These are phyloP conservation scores for Phytophthora niederhauseri DNA, from an alignment of 352 stramenopile genomes.

Conservation along the genomic window DNA sequence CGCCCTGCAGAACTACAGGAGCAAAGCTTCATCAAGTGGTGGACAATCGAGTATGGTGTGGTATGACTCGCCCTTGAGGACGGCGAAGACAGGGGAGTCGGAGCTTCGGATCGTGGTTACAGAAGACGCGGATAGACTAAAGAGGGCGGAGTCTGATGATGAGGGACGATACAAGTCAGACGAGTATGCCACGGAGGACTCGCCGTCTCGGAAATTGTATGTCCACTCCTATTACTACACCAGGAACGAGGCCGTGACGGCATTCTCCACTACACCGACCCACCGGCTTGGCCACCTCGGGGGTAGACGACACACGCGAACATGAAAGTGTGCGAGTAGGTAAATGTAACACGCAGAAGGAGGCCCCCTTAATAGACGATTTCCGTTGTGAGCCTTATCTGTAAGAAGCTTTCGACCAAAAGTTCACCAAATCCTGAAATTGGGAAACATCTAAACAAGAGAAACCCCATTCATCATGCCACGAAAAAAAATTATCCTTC, in stretches of 20 bases:
- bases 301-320: neutral
- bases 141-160: neutral
- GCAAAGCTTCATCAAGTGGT: neutral
- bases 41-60: neutral
- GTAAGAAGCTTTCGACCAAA: no score
- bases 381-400: no score
- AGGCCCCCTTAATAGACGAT: no score
- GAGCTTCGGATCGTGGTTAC: conserved; percentile 21
- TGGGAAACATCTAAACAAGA: no score
- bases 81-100: neutral
- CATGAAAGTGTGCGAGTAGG: neutral
- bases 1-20: conserved; percentile 17
- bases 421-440: no score
- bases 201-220: conserved; percentile 8
- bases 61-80: neutral
- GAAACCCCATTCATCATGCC: no score
- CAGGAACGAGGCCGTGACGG: neutral
- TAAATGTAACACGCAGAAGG: no score
- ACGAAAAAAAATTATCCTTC: no score
- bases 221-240: conserved; percentile 25
- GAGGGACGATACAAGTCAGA: neutral
- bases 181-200: neutral
- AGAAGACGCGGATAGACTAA: neutral
- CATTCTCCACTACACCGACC: neutral
- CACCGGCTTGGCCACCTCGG: neutral